Percentiles rank a stretch among this genome's conserved stretches.
Conservation (phyloP, 495 filamentous ascomycete species). For the Penicillium longicatenatum region DNA sequence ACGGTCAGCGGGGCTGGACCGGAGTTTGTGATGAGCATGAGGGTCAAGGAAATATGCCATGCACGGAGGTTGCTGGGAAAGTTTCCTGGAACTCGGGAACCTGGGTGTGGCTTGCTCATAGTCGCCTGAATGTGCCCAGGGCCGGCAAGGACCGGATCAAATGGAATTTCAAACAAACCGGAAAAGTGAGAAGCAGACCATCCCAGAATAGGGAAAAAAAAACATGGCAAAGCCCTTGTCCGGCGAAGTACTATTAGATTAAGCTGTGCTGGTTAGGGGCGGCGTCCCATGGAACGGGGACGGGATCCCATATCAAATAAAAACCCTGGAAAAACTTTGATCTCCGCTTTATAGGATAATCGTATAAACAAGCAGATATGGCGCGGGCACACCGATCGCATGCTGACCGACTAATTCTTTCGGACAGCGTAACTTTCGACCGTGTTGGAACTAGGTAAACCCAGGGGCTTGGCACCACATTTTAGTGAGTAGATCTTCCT, state of each 20-base stretch:
- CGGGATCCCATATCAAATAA: background rate
- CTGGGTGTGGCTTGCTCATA: slow-evolving; percentile 12
- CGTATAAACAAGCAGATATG: too few relatives aligned
- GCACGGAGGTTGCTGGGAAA: background rate
- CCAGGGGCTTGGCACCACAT: slow-evolving; percentile 13
- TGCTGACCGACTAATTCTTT: slow-evolving; percentile 16
- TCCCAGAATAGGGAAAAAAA: too few relatives aligned
- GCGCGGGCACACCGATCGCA: too few relatives aligned
- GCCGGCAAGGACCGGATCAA: background rate
- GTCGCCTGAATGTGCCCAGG: background rate
- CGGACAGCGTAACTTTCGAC: background rate
- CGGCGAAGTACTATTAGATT: too few relatives aligned
- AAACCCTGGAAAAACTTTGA: background rate
- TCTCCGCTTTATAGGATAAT: too few relatives aligned
- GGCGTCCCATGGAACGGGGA: background rate
- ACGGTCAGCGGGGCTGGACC: slow-evolving; percentile 11
- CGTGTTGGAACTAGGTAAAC: background rate
- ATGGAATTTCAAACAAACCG: background rate
- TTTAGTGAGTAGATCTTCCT: slow-evolving; percentile 12
- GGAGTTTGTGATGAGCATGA: background rate
- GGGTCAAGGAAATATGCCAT: background rate
- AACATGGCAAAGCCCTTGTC: too few relatives aligned
- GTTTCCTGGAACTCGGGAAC: slow-evolving; percentile 10
- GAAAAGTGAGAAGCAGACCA: too few relatives aligned
- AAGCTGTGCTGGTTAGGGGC: too few relatives aligned